Percentiles rank a stretch among this genome's conserved stretches.
Evolutionary conservation across 345 rosid genomes (phyloP).

Genomic region (Capsella bursapastoris): DNA sequence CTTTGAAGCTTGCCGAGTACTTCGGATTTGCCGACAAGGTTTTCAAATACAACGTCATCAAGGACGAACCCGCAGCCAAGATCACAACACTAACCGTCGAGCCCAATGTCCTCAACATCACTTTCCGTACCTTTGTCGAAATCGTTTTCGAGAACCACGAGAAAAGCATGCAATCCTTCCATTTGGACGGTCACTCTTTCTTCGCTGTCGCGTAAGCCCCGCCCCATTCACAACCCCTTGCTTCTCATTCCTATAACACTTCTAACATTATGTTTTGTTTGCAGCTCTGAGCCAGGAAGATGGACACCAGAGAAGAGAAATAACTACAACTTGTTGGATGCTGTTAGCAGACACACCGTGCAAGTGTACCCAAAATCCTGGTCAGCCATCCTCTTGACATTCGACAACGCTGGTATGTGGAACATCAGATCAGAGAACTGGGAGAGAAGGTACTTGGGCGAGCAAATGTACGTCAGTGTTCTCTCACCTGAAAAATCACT

Average conservation of each 20-base stretch:
- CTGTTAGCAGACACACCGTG: conserved; percentile 82
- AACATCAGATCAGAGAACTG: conserved; percentile 72
- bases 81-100: conserved; percentile 29
- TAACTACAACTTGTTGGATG: conserved; percentile 80
- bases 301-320: conserved; percentile 83
- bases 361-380: conserved; percentile 89
- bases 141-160: conserved; percentile 79
- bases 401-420: conserved; percentile 98
- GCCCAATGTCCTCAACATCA: conserved; percentile 63
- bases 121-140: conserved; percentile 75
- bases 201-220: conserved; percentile 72
- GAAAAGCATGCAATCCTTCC: conserved; percentile 67
- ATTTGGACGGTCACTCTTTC: conserved; percentile 78
- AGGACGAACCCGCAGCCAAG: conserved; percentile 51
- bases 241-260: neutral
- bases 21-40: conserved; percentile 51
- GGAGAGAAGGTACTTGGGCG: conserved; percentile 77
- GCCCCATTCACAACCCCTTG: neutral
- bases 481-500: conserved; percentile 70
- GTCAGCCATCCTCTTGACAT: conserved; percentile 81
- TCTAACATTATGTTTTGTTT: neutral
- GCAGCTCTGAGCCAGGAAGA: conserved; percentile 71
- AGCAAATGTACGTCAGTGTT: conserved; percentile 71
- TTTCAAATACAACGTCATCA: conserved; percentile 60
- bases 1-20: conserved; percentile 73